Evolutionary conservation across 1,139 yeast species (phyloP).

Genomic region (Geotrichum aggregatum): DNA sequence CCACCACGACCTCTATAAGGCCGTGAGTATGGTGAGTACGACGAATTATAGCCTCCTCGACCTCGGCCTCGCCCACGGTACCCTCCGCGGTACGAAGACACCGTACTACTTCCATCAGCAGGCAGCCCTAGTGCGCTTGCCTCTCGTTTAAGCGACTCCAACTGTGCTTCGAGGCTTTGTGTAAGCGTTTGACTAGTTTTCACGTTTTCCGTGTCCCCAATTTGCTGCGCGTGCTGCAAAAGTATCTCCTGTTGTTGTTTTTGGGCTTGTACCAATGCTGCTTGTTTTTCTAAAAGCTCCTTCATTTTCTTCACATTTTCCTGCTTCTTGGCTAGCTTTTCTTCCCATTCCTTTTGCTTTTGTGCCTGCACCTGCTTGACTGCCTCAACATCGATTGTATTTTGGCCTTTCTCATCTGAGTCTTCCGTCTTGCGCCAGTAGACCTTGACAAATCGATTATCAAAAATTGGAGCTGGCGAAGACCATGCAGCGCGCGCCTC

Average conservation of each 20-base stretch:
- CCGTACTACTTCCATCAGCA: conserved; percentile 22
- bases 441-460: conserved; percentile 48
- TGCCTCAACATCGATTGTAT: conserved; percentile 40
- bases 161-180: conserved; percentile 37
- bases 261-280: conserved; percentile 35
- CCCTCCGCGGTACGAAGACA: conserved; percentile 22
- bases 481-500: conserved; percentile 45
- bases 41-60: conserved; percentile 28
- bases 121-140: conserved; percentile 30
- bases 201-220: conserved; percentile 31
- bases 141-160: conserved; percentile 39
- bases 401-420: conserved; percentile 19
- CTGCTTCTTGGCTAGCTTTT: conserved; percentile 38
- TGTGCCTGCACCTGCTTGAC: conserved; percentile 40
- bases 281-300: conserved; percentile 38
- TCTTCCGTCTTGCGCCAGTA: conserved; percentile 39
- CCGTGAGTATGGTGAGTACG: conserved; percentile 26
- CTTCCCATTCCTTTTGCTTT: conserved; percentile 44
- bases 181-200: conserved; percentile 33
- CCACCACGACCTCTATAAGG: conserved; percentile 27
- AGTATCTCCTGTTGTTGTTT: conserved; percentile 36
- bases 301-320: conserved; percentile 38
- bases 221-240: conserved; percentile 30
- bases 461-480: conserved; percentile 47
- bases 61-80: conserved; percentile 22